Evolutionary conservation across 2,329 filamentous ascomycete genomes (phyloP).

Genomic region (Paraconiothyrium brasiliense): DNA sequence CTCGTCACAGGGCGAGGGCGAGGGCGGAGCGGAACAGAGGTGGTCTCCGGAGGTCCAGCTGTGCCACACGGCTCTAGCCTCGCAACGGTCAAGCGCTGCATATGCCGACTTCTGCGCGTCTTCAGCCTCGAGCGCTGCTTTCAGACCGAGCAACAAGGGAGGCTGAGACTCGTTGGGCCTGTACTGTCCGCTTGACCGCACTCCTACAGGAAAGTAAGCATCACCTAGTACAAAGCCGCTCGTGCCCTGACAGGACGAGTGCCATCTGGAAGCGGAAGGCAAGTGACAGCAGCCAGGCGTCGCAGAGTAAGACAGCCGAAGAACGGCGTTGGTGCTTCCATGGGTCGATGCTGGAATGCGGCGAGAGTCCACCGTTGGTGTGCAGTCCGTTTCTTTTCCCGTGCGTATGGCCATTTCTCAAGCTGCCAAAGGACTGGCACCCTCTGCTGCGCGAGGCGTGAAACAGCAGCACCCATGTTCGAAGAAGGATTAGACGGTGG

Average conservation of each 20-base stretch:
- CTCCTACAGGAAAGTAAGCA: background rate
- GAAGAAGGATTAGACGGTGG: background rate
- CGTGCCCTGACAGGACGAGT: constrained; percentile 18
- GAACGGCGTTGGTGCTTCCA: constrained; percentile 6
- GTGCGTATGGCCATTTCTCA: background rate
- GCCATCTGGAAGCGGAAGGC: constrained; percentile 17
- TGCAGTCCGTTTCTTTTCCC: constrained; percentile 5
- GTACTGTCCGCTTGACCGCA: constrained; percentile 12
- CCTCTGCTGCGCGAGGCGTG: background rate
- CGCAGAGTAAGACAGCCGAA: constrained; percentile 22
- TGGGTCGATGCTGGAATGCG: background rate
- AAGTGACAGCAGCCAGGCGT: constrained; percentile 22
- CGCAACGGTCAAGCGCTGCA: background rate
- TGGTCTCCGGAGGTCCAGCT: constrained; percentile 17
- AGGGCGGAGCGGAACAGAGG: constrained; percentile 14
- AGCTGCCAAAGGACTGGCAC: background rate
- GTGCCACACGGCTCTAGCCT: constrained; percentile 20
- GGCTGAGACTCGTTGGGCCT: constrained; percentile 17
- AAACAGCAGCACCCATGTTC: background rate
- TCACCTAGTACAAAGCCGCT: constrained; percentile 12
- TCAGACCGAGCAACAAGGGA: constrained; percentile 17
- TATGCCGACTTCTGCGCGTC: constrained; percentile 7
- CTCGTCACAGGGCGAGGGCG: constrained; percentile 23
- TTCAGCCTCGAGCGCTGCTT: constrained; percentile 3
- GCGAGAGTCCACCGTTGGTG: constrained; percentile 5